Evolutionary conservation across 768 basidiomycete genomes (phyloP).

Genomic region (Boletus sp.): DNA sequence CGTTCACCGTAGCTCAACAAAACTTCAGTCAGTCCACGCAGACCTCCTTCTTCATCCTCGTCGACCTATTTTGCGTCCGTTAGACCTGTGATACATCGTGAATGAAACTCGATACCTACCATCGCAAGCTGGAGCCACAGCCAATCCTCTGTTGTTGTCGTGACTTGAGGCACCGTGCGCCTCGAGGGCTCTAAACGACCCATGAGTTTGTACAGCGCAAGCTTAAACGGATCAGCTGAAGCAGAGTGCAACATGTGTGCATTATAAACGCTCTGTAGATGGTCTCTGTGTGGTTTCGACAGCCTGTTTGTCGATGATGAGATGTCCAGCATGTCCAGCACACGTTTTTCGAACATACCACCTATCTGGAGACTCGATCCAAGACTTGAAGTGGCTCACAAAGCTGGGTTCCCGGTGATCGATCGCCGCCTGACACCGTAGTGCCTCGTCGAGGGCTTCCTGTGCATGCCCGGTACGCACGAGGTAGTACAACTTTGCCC

Average conservation of each 20-base stretch:
- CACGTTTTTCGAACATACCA: constrained; percentile 45
- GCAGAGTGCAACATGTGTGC: constrained; percentile 88
- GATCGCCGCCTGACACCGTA: constrained; percentile 65
- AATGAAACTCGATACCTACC: constrained; percentile 35
- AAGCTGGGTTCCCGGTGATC: constrained; percentile 82
- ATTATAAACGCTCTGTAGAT: constrained; percentile 77
- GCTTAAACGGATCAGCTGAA: constrained; percentile 91
- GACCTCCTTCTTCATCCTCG: constrained; percentile 77
- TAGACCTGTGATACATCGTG: not conserved
- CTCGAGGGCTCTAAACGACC: constrained; percentile 85
- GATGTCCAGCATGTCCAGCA: not conserved
- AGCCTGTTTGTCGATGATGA: constrained; percentile 41
- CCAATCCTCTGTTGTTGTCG: constrained; percentile 96
- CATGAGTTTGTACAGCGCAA: constrained; percentile 93
- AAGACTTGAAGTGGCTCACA: constrained; percentile 76
- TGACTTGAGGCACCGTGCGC: constrained; percentile 79
- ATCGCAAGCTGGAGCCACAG: constrained; percentile 95
- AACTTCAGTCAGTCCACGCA: constrained; percentile 72
- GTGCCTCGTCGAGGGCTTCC: constrained; percentile 79
- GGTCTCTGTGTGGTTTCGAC: constrained; percentile 73
- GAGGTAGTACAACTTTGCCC: constrained; percentile 93
- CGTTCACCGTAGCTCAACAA: constrained; percentile 76
- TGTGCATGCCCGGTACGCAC: constrained; percentile 79
- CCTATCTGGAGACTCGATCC: constrained; percentile 79
- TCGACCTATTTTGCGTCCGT: constrained; percentile 51